These are phyloP conservation scores for Phytopythium aichiense DNA, from an alignment of 352 stramenopile species.

Conservation along the genomic window DNA sequence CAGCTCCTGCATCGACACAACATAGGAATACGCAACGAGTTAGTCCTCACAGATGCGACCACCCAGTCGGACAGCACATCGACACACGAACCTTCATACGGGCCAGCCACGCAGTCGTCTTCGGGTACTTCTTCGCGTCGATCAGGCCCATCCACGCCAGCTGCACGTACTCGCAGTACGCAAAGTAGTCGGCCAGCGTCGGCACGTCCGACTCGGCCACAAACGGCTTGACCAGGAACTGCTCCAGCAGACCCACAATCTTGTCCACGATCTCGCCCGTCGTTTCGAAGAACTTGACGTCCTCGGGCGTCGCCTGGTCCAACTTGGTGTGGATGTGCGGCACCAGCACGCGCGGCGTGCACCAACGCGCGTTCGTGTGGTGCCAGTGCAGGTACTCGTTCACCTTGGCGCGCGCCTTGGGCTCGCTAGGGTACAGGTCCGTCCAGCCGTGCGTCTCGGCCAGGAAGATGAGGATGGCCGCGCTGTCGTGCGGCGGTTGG, in stretches of 20 bases:
- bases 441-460: slow-evolving; percentile 42
- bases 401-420: slow-evolving; percentile 44
- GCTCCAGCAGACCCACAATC: slow-evolving; percentile 31
- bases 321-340: slow-evolving; percentile 3
- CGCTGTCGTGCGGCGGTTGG: slow-evolving; percentile 5
- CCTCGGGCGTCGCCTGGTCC: neutral
- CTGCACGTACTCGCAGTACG: slow-evolving; percentile 37
- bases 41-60: neutral
- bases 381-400: slow-evolving; percentile 72
- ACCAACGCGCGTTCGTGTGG: slow-evolving; percentile 31
- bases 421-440: slow-evolving; percentile 43
- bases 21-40: neutral
- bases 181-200: slow-evolving; percentile 30
- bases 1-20: slow-evolving; percentile 13
- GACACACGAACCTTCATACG: slow-evolving; percentile 21
- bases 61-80: too few relatives aligned
- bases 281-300: neutral
- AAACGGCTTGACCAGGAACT: slow-evolving; percentile 33
- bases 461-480: slow-evolving; percentile 50
- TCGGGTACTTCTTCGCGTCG: slow-evolving; percentile 33
- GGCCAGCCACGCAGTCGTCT: slow-evolving; percentile 29
- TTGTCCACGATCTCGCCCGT: slow-evolving; percentile 17
- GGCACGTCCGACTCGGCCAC: slow-evolving; percentile 17
- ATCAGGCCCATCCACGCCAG: slow-evolving; percentile 32
- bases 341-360: slow-evolving; percentile 3